Percentiles rank a stretch among this genome's conserved stretches.
Evolutionary conservation across 768 basidiomycete species (phyloP).

Genomic region (Daedaleopsis sinensis): DNA sequence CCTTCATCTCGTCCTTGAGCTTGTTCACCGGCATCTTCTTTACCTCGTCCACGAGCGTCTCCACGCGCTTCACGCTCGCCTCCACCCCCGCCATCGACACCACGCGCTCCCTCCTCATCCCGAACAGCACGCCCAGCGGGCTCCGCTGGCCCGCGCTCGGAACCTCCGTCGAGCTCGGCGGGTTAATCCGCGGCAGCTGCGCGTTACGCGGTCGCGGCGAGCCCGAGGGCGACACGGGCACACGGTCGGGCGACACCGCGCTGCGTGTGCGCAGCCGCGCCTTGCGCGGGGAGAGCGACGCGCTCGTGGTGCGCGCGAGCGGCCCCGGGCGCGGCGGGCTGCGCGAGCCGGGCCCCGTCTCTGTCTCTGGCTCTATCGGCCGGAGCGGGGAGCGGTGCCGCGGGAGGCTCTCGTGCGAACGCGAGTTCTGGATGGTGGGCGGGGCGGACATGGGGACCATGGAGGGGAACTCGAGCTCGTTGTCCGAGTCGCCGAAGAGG

Average conservation of each 20-base stretch:
- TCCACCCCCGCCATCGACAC: slow-evolving; percentile 37
- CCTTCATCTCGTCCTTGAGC: slow-evolving; percentile 82
- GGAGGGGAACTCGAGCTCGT: slow-evolving; percentile 36
- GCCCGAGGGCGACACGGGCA: slow-evolving; percentile 17
- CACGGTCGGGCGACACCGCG: slow-evolving; percentile 15
- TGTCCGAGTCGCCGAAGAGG: slow-evolving; percentile 54
- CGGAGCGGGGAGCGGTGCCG: slow-evolving; percentile 5
- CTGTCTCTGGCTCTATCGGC: neutral
- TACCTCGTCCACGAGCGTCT: slow-evolving; percentile 65
- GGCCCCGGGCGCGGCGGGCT: slow-evolving; percentile 1
- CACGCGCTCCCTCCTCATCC: slow-evolving; percentile 21
- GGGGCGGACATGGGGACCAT: slow-evolving; percentile 8
- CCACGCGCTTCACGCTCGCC: slow-evolving; percentile 54
- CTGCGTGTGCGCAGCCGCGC: slow-evolving; percentile 15
- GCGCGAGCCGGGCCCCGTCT: too few species aligned
- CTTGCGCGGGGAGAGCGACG: slow-evolving; percentile 25
- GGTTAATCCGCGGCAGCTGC: slow-evolving; percentile 30
- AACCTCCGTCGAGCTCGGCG: slow-evolving; percentile 27
- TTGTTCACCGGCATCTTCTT: slow-evolving; percentile 63
- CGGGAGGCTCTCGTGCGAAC: slow-evolving; percentile 18
- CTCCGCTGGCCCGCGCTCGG: slow-evolving; percentile 38
- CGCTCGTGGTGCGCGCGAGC: slow-evolving; percentile 23
- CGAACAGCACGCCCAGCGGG: slow-evolving; percentile 55
- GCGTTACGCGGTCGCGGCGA: slow-evolving; percentile 30
- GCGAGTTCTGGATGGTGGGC: slow-evolving; percentile 6